These are phyloP conservation scores for Geotrichum candidum DNA, from an alignment of 1,139 yeast species.

Conservation along the genomic window DNA sequence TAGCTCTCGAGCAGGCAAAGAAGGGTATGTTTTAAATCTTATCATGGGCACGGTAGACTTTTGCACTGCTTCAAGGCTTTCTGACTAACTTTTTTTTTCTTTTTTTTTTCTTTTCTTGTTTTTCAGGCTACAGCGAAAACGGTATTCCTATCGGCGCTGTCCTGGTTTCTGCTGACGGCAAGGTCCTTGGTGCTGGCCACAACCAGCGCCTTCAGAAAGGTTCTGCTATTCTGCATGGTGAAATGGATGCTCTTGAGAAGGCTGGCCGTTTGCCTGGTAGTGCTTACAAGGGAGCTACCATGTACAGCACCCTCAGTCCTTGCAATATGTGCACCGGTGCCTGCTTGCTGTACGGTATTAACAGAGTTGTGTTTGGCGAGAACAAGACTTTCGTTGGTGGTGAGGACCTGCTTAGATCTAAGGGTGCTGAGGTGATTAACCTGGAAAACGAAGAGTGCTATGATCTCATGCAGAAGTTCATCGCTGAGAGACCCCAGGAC, in stretches of 20 bases:
- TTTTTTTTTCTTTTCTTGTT: background rate
- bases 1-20: constrained; percentile 36
- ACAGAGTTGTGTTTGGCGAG: constrained; percentile 84
- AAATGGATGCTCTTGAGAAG: constrained; percentile 78
- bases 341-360: constrained; percentile 77
- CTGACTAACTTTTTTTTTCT: background rate
- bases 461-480: constrained; percentile 68
- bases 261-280: constrained; percentile 78
- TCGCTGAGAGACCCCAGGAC: constrained; percentile 59
- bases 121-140: constrained; percentile 62
- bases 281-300: constrained; percentile 48
- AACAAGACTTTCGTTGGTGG: constrained; percentile 72
- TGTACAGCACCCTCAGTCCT: constrained; percentile 90
- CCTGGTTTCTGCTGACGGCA: constrained; percentile 68
- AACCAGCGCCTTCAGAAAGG: constrained; percentile 77
- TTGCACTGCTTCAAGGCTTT: background rate
- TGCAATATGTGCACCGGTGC: constrained; percentile 96
- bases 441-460: constrained; percentile 62
- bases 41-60: background rate
- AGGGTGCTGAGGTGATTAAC: constrained; percentile 74
- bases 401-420: constrained; percentile 58
- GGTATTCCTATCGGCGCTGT: constrained; percentile 88
- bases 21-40: constrained; percentile 22
- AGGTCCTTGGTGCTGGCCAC: constrained; percentile 78
- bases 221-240: constrained; percentile 81